Percentiles rank a stretch among this genome's conserved stretches.
Evolutionary conservation across 192 early-diverging fungal species (phyloP).

Genomic region (Lobosporangium transversale): DNA sequence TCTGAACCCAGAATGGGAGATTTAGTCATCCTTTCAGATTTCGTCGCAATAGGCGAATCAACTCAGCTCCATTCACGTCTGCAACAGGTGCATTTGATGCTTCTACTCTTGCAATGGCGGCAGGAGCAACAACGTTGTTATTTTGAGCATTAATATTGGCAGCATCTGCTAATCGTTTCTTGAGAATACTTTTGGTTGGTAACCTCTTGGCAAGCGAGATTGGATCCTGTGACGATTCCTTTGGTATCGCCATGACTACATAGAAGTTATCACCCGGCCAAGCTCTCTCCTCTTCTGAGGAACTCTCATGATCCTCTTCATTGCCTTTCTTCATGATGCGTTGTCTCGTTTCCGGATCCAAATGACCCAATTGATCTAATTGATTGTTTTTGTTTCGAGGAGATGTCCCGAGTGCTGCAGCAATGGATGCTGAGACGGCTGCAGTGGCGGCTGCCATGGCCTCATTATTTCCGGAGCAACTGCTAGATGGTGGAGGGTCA

Average conservation of each 20-base stretch:
- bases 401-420: slow-evolving; percentile 2
- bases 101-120: neutral
- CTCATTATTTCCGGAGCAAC: neutral
- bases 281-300: neutral
- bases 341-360: neutral
- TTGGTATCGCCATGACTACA: slow-evolving; percentile 6
- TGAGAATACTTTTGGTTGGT: slow-evolving; percentile 37
- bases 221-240: slow-evolving; percentile 13
- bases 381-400: too few species aligned
- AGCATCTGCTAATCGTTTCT: slow-evolving; percentile 9
- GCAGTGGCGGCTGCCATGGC: slow-evolving; percentile 4
- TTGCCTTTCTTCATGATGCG: too few species aligned
- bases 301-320: too few species aligned
- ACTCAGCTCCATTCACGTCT: too few species aligned
- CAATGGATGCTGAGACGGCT: slow-evolving; percentile 8
- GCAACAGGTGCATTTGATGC: too few species aligned
- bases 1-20: slow-evolving; percentile 3
- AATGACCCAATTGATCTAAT: too few species aligned
- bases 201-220: neutral
- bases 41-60: too few species aligned
- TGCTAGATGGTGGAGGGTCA: neutral
- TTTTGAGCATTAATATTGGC: neutral
- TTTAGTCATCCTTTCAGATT: too few species aligned
- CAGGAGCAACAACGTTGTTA: neutral
- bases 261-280: neutral